Evolutionary conservation across 305 asterid genomes (phyloP), one percentile per base, ranked within the genome.

Genomic region (Ajuga reptans): DNA sequence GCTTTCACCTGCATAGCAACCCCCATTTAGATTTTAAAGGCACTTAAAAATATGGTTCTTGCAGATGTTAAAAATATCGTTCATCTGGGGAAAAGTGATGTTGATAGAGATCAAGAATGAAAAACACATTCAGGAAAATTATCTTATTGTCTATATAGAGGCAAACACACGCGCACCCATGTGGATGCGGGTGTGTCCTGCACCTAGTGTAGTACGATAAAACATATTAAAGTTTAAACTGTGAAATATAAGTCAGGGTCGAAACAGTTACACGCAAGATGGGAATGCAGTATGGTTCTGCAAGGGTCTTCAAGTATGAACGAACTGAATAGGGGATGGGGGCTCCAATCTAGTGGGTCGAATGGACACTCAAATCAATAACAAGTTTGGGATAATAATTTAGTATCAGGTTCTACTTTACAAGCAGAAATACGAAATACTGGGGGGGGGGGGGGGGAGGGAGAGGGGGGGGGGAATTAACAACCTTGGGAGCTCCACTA

Each of bases 401-500:
- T 39, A 69, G 17, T 51, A 5, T 47, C 54, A 15, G 36, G 12
- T 16, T 64, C 18, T 9, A 42, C 37, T 53, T 15, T 2, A 12
- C 11, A 42, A 15, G 2, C 34, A 27, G 24, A 54, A 31, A 1
- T 0, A 12, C n/a, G n/a, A n/a, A n/a, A n/a, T n/a, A n/a, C n/a
- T 2, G 29, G 18, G 2, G 21, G 4, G 21, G 24, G 56, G 12
- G 45, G 31, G 36, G 27, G 29, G 12, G 17, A 37, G 42, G 21
- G 68, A 49, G 54, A n/a, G 53, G 1, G 5, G 5, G 71, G 69
- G 70, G 69, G 27, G 27, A 21, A 21, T 2, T 1, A 21, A 21
- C 27, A 73, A 92, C 98, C 97, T 93, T 93, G 71, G 98, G 98
- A 45, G 98, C 98, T 75, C 98, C 98, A 69, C 98, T 90, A 72